A percentile compares a stretch with the other conserved stretches of the same genome.
Evolutionary conservation across 78 protist species (phyloP).

Genomic region (Isochrysis galbana): DNA sequence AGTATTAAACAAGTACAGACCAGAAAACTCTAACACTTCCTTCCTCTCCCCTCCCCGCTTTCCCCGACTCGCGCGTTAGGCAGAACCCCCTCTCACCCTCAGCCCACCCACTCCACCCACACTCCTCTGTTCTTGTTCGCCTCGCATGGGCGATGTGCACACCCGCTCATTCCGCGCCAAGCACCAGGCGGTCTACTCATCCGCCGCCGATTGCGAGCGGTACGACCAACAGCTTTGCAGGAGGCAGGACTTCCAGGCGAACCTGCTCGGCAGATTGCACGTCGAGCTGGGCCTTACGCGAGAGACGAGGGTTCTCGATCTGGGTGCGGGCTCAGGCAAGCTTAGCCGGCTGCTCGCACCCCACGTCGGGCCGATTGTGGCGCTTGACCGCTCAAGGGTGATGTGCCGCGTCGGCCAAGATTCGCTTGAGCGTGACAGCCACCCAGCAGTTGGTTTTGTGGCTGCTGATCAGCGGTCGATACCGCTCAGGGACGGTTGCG

Average conservation of each 20-base stretch:
- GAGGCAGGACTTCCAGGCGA: neutral
- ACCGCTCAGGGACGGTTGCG: neutral
- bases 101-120: too few relatives aligned
- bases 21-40: too few relatives aligned
- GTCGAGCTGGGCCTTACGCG: neutral
- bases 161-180: neutral
- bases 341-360: neutral
- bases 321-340: neutral
- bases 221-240: neutral
- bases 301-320: neutral
- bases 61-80: too few relatives aligned
- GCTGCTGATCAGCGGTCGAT: neutral
- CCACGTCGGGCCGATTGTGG: neutral
- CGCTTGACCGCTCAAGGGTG: neutral
- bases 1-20: too few relatives aligned
- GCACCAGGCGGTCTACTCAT: neutral
- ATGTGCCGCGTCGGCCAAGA: neutral
- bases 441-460: neutral
- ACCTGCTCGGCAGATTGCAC: neutral
- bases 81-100: too few relatives aligned
- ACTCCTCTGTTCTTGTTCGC: too few relatives aligned
- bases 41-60: too few relatives aligned
- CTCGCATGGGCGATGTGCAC: too few relatives aligned
- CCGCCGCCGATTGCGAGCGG: neutral
- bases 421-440: neutral